Conservation (phyloP, 2,329 filamentous ascomycete species). For the Colletotrichum godetiae region DNA sequence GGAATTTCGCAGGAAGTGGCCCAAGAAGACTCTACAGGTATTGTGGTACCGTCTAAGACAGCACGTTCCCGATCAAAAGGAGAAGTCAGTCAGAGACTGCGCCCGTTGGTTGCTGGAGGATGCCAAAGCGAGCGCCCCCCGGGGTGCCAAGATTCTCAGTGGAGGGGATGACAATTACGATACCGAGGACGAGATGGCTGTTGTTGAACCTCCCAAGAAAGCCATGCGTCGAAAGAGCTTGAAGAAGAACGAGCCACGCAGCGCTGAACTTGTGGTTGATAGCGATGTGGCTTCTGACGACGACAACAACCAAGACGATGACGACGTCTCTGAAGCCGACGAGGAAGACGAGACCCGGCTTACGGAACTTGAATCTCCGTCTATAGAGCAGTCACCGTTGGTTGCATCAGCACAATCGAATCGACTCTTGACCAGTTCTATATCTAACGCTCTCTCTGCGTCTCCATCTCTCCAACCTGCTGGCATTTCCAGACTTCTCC, state of each 20-base stretch:
- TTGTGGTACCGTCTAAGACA: conserved; percentile 53
- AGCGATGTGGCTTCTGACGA: neutral
- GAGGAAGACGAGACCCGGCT: neutral
- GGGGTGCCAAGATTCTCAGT: neutral
- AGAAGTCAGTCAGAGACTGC: conserved; percentile 47
- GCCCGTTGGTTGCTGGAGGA: conserved; percentile 49
- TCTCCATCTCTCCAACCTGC: neutral
- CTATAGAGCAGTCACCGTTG: neutral
- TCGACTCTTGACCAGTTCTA: neutral
- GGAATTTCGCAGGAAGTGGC: conserved; percentile 52
- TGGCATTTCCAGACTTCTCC: neutral
- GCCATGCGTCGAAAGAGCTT: neutral
- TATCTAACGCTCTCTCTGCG: neutral
- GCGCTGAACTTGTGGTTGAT: conserved; percentile 10
- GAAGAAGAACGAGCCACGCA: conserved; percentile 2
- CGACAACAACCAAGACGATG: neutral
- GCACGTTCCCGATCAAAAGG: conserved; percentile 45
- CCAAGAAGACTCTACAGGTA: conserved; percentile 49
- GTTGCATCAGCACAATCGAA: neutral
- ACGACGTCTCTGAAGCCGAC: neutral
- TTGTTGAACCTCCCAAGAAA: conserved; percentile 1
- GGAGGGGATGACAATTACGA: conserved; percentile 17
- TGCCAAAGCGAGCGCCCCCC: conserved; percentile 39
- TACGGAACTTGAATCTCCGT: neutral
- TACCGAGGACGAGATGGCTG: conserved; percentile 2